Evolutionary conservation across 2,329 filamentous ascomycete genomes (phyloP), one percentile per base, ranked within the genome.

Genomic region (Byssoonygena ceratinophila): DNA sequence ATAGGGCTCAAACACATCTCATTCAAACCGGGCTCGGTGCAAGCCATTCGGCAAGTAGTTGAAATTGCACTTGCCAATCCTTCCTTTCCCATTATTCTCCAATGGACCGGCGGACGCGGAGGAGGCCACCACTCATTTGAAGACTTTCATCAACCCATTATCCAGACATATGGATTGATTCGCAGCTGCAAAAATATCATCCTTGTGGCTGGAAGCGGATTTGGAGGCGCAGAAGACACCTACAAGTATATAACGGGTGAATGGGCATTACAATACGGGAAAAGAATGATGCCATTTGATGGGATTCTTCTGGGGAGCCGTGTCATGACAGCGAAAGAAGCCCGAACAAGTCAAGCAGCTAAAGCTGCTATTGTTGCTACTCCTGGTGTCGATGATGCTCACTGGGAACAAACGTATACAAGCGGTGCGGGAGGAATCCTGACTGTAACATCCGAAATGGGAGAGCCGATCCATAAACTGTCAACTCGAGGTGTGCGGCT

Each of bases 391-490:
- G 84, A 85, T 47, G 89, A 95, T 64, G 70, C 68, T 56, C 78
- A 91, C 59, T 96, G 90, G 90, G 89, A 95, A 71, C 83, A 90
- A 72, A 94, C 88, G 4, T 95, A 95, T 76, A 89, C 91, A 74
- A 87, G 86, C 16, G 78, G 89, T 23, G 85, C 90, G 54, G 92
- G 92, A 63, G 92, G 92, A 67, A 82, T 98, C 57, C 91, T 98
- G 63, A 98, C 92, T 27, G 92, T 98, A 45, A 82, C 88, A 58
- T 98, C 92, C 1, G 92, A 98, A 73, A 97, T 98, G 92, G 92
- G 92, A 43, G 92, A 98, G 76, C 92, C 92, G 4, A 98, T 98
- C 57, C 92, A 98, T 76, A 98, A 98, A 76, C 81, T 98, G 55
- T 92, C 92, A 14, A 98, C 91, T 45, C 85, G 92, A 54, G 92